Evolutionary conservation across 1,284 basidiomycete genomes (phyloP).

Genomic region (Xerocomus cyaneibrunnescens): DNA sequence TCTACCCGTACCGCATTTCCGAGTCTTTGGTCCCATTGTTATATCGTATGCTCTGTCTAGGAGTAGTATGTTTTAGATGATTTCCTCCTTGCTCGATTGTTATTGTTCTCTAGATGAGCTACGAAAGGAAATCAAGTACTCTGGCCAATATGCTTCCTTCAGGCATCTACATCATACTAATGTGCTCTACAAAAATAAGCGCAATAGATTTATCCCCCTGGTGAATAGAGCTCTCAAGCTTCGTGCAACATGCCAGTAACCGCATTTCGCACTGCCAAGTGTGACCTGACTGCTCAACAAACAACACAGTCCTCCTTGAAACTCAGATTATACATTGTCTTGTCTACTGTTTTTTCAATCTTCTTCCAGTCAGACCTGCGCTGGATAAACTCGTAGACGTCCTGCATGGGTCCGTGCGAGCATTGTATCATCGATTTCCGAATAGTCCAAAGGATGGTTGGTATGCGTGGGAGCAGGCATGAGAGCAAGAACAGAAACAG

Average conservation of each 20-base stretch:
- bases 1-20: neutral
- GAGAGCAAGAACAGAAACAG: too few species aligned
- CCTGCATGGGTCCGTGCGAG: conserved; percentile 45
- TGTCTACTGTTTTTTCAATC: conserved; percentile 93
- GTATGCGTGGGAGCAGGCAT: too few species aligned
- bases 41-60: neutral
- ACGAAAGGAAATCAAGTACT: neutral
- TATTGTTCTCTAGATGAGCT: neutral
- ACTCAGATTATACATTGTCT: conserved; percentile 92
- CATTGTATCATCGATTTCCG: too few species aligned
- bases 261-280: too few species aligned
- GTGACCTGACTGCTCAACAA: conserved; percentile 2
- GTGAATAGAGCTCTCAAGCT: too few species aligned
- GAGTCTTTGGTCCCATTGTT: neutral
- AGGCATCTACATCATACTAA: neutral
- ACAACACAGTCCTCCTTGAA: conserved; percentile 88
- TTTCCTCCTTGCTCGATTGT: neutral
- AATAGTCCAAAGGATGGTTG: too few species aligned
- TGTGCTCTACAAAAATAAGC: neutral
- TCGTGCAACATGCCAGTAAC: too few species aligned
- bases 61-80: neutral
- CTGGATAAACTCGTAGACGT: conserved; percentile 93
- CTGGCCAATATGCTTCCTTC: neutral
- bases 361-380: conserved; percentile 94
- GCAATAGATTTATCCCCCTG: too few species aligned